Evolutionary conservation across 371 early-diverging fungal genomes (phyloP), one percentile per base, ranked within the genome.

Genomic region (Syncephalastrum sp.): DNA sequence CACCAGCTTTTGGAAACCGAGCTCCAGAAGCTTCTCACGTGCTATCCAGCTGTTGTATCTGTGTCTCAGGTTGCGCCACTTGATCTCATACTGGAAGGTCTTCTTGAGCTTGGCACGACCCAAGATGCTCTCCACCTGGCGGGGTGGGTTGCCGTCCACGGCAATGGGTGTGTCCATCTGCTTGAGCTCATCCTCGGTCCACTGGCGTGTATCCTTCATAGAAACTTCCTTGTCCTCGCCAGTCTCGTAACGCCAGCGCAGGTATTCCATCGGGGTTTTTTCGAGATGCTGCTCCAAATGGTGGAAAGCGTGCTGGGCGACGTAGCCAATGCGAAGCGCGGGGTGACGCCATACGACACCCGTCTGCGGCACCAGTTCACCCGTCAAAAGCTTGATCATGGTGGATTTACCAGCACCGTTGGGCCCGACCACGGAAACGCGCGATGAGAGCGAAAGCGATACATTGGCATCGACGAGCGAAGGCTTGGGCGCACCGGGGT

Each of bases 291-390:
- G 87, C 55, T 90, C 88, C 69, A 91, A 78, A 65, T 91, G 91
- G 70, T 91, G 88, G 89, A 91, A 90, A 55, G 91, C 90, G 65
- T 93, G 91, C 80, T 95, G 95, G 16, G 93, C 90, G 64, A 93
- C 91, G 65, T 92, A 93, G 59, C 88, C 91, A 58, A 90, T 82
- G 64, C 92, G 90, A 25, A 90, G 77, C 60, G 85, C 86, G 48
- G 89, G 89, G 60, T 83, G 82, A 57, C 80, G 77, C 88, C 86
- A 87, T 27, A 91, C 88, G 43, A 74, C 68, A 53, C 89, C 88
- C 14, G 73, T 72, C 61, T 85, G 84, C 41, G 90, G 86, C 16
- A 71, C 65, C 14, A 79, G 61, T 65, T 90, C 88, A 56, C 90
- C 90, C 5, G 91, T 86, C 60, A 94, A 71, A 23, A 92, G 67